Base-by-base conservation (phyloP, 768 basidiomycete species). In the Lentinula guzmanii region DNA sequence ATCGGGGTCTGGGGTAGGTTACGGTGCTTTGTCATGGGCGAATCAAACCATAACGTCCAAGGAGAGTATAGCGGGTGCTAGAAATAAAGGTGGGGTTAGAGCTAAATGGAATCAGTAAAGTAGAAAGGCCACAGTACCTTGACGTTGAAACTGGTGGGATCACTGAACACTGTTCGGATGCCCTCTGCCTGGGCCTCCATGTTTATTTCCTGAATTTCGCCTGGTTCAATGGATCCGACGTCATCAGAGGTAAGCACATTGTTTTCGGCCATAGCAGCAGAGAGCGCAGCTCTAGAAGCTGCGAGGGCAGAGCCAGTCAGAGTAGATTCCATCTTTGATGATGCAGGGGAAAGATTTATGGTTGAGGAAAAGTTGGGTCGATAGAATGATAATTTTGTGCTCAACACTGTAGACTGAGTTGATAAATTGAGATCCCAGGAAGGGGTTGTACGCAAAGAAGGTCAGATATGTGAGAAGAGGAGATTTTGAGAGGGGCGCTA, bases 31-130 rank as follows among this genome's bases (percentile, higher is more conserved):
- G 92, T 93, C 48, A 86, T 82, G 0, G 93, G 93, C 39, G 95
- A 96, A 72, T 98, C 96, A 72, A 98, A 99, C 94, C 94, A 98
- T 33, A 99, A 86, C 6, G 95, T 98, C 95, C 95, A 97, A 8
- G 90, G 81, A 33, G 95, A 94, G 74, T 86, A 96, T 48, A 98
- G 84, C 11, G 95, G 95, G 71, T 98, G 95, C 95, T 97, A 66
- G 39, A 51, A 33, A 52, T 56, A 39, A 48, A 2, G 31, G 0
- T 42, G 28, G 18, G 1, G 16, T 56, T 5, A 50, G 45, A 68
- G 35, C 62, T 63, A 21, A 51, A 15, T 50, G 1, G 21, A 55
- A 45, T 33, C 8, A 43, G 7, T 62, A 7, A 42, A 51, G 39
- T 37, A 39, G 52, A 53, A 58, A 50, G 39, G 24, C 7, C 68